Evolutionary conservation across 2,329 filamentous ascomycete genomes (phyloP).

Genomic region (Ascochyta viciae-villosae): DNA sequence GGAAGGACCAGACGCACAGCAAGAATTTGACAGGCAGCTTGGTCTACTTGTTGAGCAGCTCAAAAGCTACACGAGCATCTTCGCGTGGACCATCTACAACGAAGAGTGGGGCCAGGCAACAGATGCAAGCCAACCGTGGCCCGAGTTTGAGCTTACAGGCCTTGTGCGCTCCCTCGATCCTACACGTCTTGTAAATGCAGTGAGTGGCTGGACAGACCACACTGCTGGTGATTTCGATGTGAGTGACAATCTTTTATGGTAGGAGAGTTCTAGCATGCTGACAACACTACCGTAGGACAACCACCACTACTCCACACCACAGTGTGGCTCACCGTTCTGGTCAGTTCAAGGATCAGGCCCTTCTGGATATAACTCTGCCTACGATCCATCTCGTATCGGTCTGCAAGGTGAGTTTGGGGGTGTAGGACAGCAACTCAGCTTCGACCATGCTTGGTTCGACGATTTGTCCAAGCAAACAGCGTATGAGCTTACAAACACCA

Average conservation of each 20-base stretch:
- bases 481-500: constrained; percentile 68
- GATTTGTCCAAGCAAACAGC: constrained; percentile 65
- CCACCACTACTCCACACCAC: constrained; percentile 74
- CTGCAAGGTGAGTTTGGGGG: constrained; percentile 77
- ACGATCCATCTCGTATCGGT: constrained; percentile 65
- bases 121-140: constrained; percentile 49
- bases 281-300: constrained; percentile 60
- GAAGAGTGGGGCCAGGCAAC: constrained; percentile 73
- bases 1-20: constrained; percentile 57
- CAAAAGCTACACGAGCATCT: constrained; percentile 69
- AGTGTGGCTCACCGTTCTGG: constrained; percentile 74
- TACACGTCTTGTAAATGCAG: constrained; percentile 68
- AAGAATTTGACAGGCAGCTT: constrained; percentile 70
- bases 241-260: background rate
- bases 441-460: constrained; percentile 69
- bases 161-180: constrained; percentile 66
- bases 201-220: constrained; percentile 72
- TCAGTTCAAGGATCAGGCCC: constrained; percentile 60
- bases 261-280: background rate
- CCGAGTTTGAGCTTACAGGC: constrained; percentile 65
- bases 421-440: constrained; percentile 69
- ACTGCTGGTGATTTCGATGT: constrained; percentile 67
- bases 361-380: constrained; percentile 53
- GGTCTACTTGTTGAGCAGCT: constrained; percentile 68
- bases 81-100: constrained; percentile 74